Evolutionary conservation across 768 basidiomycete species (phyloP).

Genomic region (Calocera viscosa): DNA sequence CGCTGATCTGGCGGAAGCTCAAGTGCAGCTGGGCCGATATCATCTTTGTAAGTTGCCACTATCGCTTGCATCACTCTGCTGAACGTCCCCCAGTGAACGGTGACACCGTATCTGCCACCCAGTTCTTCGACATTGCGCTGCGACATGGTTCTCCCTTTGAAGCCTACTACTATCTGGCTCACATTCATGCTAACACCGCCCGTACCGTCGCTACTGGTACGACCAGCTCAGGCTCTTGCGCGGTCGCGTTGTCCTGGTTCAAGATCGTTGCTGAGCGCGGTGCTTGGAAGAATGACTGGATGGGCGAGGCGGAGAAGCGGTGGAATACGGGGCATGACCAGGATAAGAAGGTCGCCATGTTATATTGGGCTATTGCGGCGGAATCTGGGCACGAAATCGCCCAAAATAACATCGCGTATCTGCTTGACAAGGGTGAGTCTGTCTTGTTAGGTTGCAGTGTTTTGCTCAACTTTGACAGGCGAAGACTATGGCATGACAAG

Average conservation of each 20-base stretch:
- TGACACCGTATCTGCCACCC: conserved; percentile 52
- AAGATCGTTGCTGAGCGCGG: conserved; percentile 89
- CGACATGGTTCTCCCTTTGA: conserved; percentile 85
- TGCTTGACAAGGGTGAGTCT: conserved; percentile 73
- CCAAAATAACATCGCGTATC: conserved; percentile 88
- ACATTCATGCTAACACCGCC: conserved; percentile 50
- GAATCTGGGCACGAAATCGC: conserved; percentile 86
- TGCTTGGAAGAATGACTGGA: conserved; percentile 62
- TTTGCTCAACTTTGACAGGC: neutral
- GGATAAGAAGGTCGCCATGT: conserved; percentile 69
- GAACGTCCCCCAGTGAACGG: conserved; percentile 41
- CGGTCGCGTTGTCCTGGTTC: conserved; percentile 83
- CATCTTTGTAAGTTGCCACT: conserved; percentile 40
- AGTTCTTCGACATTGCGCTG: conserved; percentile 73
- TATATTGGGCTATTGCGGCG: conserved; percentile 91
- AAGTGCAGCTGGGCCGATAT: conserved; percentile 78
- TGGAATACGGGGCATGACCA: conserved; percentile 56
- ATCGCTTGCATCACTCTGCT: conserved; percentile 12
- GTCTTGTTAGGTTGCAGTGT: neutral
- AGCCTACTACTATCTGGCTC: conserved; percentile 85
- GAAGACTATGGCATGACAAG: conserved; percentile 28
- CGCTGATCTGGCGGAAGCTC: conserved; percentile 83
- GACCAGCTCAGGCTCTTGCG: conserved; percentile 49
- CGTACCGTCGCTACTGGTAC: conserved; percentile 33
- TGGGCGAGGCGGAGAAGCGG: conserved; percentile 64